phyloP scores from a whole-genome alignment of 176 grass and related monocot genomes.

The Carex cristatella region DNA sequence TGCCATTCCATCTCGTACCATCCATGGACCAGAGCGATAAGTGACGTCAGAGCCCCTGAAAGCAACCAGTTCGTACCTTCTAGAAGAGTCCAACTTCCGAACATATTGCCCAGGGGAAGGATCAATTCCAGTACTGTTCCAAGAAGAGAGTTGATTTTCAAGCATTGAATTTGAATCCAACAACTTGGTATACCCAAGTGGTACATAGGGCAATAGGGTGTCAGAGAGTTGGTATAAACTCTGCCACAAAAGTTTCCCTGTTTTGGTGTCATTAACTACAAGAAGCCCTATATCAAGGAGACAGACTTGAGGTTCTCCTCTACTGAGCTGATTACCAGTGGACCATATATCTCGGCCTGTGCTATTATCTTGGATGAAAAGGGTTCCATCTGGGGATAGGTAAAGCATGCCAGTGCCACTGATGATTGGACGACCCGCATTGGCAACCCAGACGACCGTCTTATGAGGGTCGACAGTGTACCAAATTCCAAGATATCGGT shows the following conservation, averaged over 20 bases:
- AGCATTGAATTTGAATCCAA: background rate
- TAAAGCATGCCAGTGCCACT: background rate
- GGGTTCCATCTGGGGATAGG: background rate
- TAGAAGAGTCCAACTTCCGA: background rate
- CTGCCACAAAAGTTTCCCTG: background rate
- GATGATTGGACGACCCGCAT: background rate
- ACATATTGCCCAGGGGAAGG: conserved; percentile 5
- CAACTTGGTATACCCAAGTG: background rate
- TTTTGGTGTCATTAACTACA: background rate
- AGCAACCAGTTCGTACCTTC: background rate
- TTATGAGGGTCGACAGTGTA: background rate
- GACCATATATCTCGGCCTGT: background rate
- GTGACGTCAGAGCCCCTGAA: background rate
- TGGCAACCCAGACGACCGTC: conserved; percentile 12
- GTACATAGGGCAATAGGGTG: background rate
- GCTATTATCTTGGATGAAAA: background rate
- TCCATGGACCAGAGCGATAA: conserved; percentile 12
- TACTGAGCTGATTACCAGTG: background rate
- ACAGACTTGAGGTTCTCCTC: background rate
- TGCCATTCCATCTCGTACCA: background rate
- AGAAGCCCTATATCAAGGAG: conserved; percentile 4
- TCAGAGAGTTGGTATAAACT: conserved; percentile 6
- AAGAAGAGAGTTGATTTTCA: conserved; percentile 2
- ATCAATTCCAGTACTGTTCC: background rate
- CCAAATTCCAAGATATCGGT: conserved; percentile 17